phyloP scores from a whole-genome alignment of 805 yeast species.

The Candida anglica region DNA sequence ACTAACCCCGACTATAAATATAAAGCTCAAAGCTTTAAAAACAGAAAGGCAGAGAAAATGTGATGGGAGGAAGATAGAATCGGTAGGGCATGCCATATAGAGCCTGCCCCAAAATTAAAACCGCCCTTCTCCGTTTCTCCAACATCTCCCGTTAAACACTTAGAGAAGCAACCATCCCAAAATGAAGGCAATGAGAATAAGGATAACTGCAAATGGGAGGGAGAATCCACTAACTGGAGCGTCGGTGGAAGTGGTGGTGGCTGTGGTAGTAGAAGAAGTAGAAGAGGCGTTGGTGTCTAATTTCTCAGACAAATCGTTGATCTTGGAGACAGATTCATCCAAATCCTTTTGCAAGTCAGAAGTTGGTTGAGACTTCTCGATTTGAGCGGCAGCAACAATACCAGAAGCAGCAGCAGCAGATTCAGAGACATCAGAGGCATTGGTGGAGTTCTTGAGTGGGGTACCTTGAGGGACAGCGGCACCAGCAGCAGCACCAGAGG shows the following conservation, averaged over 20 bases:
- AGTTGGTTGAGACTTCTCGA: constrained; percentile 10
- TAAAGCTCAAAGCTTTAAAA: no score
- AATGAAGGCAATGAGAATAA: constrained; percentile 48
- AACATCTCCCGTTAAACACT: no score
- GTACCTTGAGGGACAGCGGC: not conserved
- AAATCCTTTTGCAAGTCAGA: constrained; percentile 26
- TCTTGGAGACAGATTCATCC: constrained; percentile 37
- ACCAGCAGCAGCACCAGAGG: constrained; percentile 7
- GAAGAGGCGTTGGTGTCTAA: constrained; percentile 36
- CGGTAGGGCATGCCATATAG: no score
- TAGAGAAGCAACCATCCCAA: constrained; percentile 72
- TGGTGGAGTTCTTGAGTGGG: not conserved
- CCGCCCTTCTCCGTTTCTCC: no score
- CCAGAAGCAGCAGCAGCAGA: no score
- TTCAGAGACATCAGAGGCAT: constrained; percentile 10
- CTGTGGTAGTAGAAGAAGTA: constrained; percentile 10
- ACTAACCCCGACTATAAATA: no score
- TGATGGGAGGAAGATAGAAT: no score
- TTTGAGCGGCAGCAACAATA: constrained; percentile 16
- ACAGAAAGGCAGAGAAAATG: no score
- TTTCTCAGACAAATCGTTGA: constrained; percentile 40
- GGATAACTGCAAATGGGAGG: constrained; percentile 47
- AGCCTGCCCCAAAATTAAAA: no score
- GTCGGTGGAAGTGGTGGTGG: constrained; percentile 10
- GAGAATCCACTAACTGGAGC: constrained; percentile 48